A percentile compares a stretch with the other conserved stretches of the same genome.
Conservation (phyloP, 495 filamentous ascomycete genomes). For the Podospora conica region DNA sequence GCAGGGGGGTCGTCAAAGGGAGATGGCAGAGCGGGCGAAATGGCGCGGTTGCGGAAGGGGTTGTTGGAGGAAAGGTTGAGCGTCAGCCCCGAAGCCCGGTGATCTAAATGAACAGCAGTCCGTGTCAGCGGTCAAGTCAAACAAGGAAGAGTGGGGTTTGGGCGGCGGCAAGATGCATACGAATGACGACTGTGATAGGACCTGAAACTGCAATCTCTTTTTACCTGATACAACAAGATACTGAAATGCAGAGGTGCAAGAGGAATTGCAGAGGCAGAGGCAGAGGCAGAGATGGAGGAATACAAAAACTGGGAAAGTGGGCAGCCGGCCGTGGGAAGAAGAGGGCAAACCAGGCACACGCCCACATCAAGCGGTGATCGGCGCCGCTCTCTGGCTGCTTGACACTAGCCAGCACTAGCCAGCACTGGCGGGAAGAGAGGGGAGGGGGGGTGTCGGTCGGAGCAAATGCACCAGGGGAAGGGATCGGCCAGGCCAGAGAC, state of each 20-base stretch:
- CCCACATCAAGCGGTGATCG: conserved; percentile 9
- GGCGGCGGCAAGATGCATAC: conserved; percentile 35
- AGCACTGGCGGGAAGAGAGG: conserved; percentile 3
- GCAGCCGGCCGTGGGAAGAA: conserved; percentile 7
- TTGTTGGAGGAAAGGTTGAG: conserved; percentile 86
- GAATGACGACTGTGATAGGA: conserved; percentile 41
- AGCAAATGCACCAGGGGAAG: conserved; percentile 5
- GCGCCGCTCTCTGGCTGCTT: conserved; percentile 12
- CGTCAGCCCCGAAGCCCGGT: conserved; percentile 44
- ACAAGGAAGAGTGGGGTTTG: conserved; percentile 22
- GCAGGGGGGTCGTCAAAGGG: conserved; percentile 53
- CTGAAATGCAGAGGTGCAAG: conserved; percentile 30
- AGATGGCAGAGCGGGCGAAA: conserved; percentile 55
- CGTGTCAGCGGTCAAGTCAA: conserved; percentile 28
- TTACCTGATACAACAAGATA: conserved; percentile 47
- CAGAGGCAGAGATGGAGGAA: conserved; percentile 12
- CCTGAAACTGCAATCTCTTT: conserved; percentile 46
- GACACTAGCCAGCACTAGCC: background rate
- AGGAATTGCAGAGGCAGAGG: conserved; percentile 11
- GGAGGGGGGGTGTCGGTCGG: conserved; percentile 13
- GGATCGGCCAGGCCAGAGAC: conserved; percentile 12
- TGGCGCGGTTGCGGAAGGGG: conserved; percentile 89
- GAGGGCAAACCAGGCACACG: conserved; percentile 14
- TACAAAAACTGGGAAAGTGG: conserved; percentile 29
- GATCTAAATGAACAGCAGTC: conserved; percentile 32